Percentiles rank a stretch among this genome's conserved stretches.
Evolutionary conservation across 495 filamentous ascomycete species (phyloP).

Genomic region (Parmelia sp.): DNA sequence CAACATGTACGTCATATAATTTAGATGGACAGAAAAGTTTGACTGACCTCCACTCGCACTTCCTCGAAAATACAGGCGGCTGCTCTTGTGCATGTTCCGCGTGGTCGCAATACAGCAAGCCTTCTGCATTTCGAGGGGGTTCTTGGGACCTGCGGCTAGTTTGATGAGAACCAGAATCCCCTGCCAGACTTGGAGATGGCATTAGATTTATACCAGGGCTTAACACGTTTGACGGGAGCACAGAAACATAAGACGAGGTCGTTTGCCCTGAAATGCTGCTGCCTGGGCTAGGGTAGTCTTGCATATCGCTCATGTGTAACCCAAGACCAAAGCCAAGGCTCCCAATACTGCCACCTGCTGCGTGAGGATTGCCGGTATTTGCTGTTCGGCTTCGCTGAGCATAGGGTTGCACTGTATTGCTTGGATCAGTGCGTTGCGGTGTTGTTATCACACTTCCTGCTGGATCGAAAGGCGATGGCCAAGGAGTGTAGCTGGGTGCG

Average conservation of each 20-base stretch:
- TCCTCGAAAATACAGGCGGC: conserved; percentile 61
- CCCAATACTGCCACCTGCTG: conserved; percentile 9
- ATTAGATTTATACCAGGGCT: conserved; percentile 41
- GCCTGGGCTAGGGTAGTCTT: conserved; percentile 26
- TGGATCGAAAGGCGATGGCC: conserved; percentile 13
- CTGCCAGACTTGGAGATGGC: conserved; percentile 35
- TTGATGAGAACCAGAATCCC: conserved; percentile 38
- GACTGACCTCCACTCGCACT: conserved; percentile 89
- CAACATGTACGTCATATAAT: conserved; percentile 5
- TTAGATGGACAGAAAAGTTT: conserved; percentile 7
- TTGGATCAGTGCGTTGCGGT: conserved; percentile 8
- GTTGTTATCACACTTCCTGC: conserved; percentile 3
- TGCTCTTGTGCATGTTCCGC: conserved; percentile 50
- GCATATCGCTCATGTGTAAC: conserved; percentile 17
- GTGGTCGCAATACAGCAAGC: conserved; percentile 63
- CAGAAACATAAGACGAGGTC: conserved; percentile 20
- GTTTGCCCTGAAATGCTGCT: conserved; percentile 24
- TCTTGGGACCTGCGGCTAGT: conserved; percentile 45
- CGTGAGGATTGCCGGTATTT: conserved; percentile 6
- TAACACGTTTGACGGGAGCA: conserved; percentile 16
- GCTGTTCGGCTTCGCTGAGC: conserved; percentile 13
- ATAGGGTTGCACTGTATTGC: conserved; percentile 18
- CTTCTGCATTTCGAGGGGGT: conserved; percentile 58
- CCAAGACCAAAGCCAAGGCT: conserved; percentile 15
- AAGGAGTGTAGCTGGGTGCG: conserved; percentile 10